Conservation (phyloP, 176 grass and related monocot genomes). For the Oryza meridionalis region DNA sequence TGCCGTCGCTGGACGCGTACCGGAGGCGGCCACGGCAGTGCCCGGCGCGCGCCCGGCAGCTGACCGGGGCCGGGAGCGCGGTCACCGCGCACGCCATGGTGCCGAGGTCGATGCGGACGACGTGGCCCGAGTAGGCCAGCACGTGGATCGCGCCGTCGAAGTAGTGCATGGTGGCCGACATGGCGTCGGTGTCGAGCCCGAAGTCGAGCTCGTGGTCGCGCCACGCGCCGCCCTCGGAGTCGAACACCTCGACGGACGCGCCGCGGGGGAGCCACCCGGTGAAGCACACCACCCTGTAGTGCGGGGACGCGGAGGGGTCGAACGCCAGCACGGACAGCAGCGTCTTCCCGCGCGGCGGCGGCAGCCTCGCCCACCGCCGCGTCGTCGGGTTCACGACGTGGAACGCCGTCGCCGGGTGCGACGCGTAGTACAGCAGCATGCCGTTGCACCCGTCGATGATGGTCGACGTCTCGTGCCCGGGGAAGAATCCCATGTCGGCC, state of each 20-base stretch:
- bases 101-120: slow-evolving; percentile 60
- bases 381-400: slow-evolving; percentile 85
- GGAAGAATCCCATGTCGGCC: slow-evolving; percentile 72
- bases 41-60: slow-evolving; percentile 58
- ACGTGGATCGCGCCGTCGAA: slow-evolving; percentile 61
- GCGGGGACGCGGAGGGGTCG: slow-evolving; percentile 55
- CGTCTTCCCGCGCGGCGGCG: slow-evolving; percentile 41
- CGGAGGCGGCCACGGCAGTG: slow-evolving; percentile 58
- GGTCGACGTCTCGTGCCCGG: slow-evolving; percentile 55
- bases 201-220: slow-evolving; percentile 53
- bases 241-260: slow-evolving; percentile 77
- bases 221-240: slow-evolving; percentile 57
- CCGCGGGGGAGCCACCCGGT: slow-evolving; percentile 51
- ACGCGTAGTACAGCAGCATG: slow-evolving; percentile 70
- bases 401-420: slow-evolving; percentile 37
- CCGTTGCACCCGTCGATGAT: slow-evolving; percentile 92
- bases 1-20: slow-evolving; percentile 57
- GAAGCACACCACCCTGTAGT: slow-evolving; percentile 78
- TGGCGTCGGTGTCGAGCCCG: slow-evolving; percentile 67
- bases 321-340: slow-evolving; percentile 78
- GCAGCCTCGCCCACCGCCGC: slow-evolving; percentile 59
- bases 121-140: slow-evolving; percentile 70
- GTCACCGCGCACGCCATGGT: slow-evolving; percentile 57
- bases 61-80: slow-evolving; percentile 63
- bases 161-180: slow-evolving; percentile 86